Evolutionary conservation across 768 basidiomycete species (phyloP).

Genomic region (Tricholoma saponaceum): DNA sequence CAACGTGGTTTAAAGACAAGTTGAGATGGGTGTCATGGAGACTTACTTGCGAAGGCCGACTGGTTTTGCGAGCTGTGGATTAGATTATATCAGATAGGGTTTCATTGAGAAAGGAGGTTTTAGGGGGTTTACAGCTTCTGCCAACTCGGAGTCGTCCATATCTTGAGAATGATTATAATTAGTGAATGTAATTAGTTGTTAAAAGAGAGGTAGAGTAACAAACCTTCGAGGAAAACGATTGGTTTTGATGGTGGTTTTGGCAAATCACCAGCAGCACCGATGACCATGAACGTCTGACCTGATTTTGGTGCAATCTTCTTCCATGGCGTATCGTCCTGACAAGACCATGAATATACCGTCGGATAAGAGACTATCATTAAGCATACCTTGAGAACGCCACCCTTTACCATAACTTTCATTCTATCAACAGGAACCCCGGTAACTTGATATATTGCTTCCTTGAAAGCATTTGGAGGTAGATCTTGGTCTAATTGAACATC

Average conservation of each 20-base stretch:
- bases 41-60: conserved; percentile 76
- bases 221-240: conserved; percentile 83
- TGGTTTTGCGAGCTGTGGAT: conserved; percentile 65
- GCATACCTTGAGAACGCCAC: conserved; percentile 81
- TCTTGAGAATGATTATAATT: conserved; percentile 38
- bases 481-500: conserved; percentile 70
- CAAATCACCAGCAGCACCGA: conserved; percentile 89
- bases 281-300: conserved; percentile 88
- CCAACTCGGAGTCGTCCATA: conserved; percentile 80
- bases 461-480: conserved; percentile 69
- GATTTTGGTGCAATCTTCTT: conserved; percentile 79
- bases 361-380: neutral
- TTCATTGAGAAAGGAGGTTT: neutral
- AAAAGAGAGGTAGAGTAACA: conserved; percentile 6
- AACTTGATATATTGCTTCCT: conserved; percentile 71
- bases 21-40: neutral
- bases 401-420: conserved; percentile 98
- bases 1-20: neutral
- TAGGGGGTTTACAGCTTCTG: conserved; percentile 66
- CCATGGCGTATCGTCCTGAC: conserved; percentile 84
- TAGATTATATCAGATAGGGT: conserved; percentile 6
- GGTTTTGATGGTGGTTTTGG: conserved; percentile 83
- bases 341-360: neutral
- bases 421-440: conserved; percentile 88
- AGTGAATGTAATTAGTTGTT: no score